phyloP scores from a whole-genome alignment of 495 filamentous ascomycete species.

The Aspergillus mulundensis region DNA sequence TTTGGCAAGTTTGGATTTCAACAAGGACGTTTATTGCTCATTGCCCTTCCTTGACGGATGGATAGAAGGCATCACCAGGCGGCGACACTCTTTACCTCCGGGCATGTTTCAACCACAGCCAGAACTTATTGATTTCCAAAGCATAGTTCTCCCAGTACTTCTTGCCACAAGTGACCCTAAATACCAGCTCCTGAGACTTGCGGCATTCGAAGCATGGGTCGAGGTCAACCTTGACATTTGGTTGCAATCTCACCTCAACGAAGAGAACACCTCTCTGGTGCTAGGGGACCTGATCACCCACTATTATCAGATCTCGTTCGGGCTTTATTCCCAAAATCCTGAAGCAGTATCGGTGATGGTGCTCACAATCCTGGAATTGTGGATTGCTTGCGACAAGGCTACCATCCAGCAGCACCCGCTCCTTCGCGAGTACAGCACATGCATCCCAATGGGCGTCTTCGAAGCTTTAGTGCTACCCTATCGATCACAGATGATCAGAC shows the following conservation, averaged over 20 bases:
- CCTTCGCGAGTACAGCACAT: slow-evolving; percentile 49
- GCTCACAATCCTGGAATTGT: slow-evolving; percentile 58
- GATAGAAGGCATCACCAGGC: not conserved
- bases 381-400: slow-evolving; percentile 56
- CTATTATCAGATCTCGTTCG: slow-evolving; percentile 30
- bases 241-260: slow-evolving; percentile 24
- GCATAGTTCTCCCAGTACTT: not conserved
- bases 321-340: slow-evolving; percentile 39
- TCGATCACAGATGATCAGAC: slow-evolving; percentile 46
- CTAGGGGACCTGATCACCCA: slow-evolving; percentile 24
- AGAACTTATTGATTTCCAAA: not conserved
- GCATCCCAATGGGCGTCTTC: slow-evolving; percentile 41
- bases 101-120: not conserved
- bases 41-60: not conserved
- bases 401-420: slow-evolving; percentile 36
- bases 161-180: not conserved
- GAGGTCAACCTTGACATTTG: slow-evolving; percentile 29
- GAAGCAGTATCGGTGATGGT: slow-evolving; percentile 56
- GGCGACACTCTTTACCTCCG: not conserved
- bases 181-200: slow-evolving; percentile 11
- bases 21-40: not conserved
- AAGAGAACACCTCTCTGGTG: slow-evolving; percentile 21
- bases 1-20: not conserved
- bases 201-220: slow-evolving; percentile 46
- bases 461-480: slow-evolving; percentile 45